Percentiles rank a stretch among this genome's conserved stretches.
phyloP scores from a whole-genome alignment of 1,284 basidiomycete species.

The Anthracocystis walkeri region DNA sequence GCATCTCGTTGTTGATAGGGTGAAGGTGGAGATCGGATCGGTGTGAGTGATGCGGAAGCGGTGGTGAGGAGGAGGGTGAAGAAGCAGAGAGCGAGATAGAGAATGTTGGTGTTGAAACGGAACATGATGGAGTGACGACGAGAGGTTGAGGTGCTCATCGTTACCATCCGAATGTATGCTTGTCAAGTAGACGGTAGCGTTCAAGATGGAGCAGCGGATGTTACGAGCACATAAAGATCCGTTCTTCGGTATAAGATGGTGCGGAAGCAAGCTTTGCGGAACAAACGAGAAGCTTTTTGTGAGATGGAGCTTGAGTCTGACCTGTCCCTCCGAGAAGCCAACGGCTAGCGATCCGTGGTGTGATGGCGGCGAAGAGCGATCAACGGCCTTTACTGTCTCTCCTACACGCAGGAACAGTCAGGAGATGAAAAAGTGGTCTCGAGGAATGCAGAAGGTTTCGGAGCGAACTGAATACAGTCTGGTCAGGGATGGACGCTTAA shows the following conservation, averaged over 20 bases:
- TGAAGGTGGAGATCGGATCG: slow-evolving; percentile 1
- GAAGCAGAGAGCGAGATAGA: slow-evolving; percentile 24
- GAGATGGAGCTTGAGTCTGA: too few species aligned
- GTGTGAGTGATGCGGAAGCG: slow-evolving; percentile 2
- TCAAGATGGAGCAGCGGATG: background rate
- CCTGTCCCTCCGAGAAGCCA: too few species aligned
- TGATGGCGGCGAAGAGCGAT: background rate
- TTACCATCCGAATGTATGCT: background rate
- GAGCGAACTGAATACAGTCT: background rate
- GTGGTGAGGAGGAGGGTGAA: slow-evolving; percentile 4
- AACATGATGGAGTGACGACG: slow-evolving; percentile 2
- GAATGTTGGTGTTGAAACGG: background rate
- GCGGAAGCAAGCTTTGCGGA: background rate
- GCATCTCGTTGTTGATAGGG: slow-evolving; percentile 28
- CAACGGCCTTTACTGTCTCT: background rate
- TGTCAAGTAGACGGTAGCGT: background rate
- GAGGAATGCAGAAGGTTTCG: background rate
- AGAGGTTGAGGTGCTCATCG: background rate
- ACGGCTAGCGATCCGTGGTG: background rate
- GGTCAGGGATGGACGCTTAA: background rate
- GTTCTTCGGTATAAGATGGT: background rate
- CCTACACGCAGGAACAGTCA: background rate
- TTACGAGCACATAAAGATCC: background rate
- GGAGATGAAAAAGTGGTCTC: background rate
- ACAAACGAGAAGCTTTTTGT: background rate